phyloP scores from a whole-genome alignment of 2,329 filamentous ascomycete species.

The Ophiosphaerella narmari region DNA sequence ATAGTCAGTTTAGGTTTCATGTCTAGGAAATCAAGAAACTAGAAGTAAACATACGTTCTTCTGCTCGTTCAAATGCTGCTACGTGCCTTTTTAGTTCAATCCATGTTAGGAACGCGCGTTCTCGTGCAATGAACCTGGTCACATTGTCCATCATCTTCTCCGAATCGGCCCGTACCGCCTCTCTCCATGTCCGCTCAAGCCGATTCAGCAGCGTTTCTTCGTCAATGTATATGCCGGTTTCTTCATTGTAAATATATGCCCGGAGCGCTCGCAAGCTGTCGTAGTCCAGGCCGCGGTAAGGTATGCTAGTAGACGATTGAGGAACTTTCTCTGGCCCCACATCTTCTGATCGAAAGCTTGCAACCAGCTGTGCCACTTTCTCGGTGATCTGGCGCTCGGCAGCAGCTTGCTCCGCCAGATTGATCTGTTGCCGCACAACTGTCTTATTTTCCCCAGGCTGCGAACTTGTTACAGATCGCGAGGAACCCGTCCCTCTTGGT shows the following conservation, averaged over 20 bases:
- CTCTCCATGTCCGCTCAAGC: slow-evolving; percentile 39
- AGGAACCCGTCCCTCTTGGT: slow-evolving; percentile 20
- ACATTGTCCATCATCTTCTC: slow-evolving; percentile 33
- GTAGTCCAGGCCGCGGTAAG: slow-evolving; percentile 36
- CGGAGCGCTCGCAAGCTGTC: slow-evolving; percentile 38
- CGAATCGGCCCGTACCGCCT: slow-evolving; percentile 32
- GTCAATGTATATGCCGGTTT: slow-evolving; percentile 25
- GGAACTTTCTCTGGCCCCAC: slow-evolving; percentile 23
- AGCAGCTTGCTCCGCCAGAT: slow-evolving; percentile 24
- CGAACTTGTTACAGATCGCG: slow-evolving; percentile 12
- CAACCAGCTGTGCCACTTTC: slow-evolving; percentile 35
- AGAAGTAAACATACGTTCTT: slow-evolving; percentile 30
- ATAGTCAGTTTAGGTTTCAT: background rate
- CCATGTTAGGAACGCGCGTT: slow-evolving; percentile 42
- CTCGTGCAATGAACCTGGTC: slow-evolving; percentile 36
- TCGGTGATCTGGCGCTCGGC: slow-evolving; percentile 32
- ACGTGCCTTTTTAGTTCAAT: slow-evolving; percentile 41
- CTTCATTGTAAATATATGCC: slow-evolving; percentile 37
- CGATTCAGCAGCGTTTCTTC: slow-evolving; percentile 37
- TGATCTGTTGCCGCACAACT: slow-evolving; percentile 25
- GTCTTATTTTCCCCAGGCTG: slow-evolving; percentile 18
- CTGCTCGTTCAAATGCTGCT: slow-evolving; percentile 40
- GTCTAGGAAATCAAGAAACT: background rate
- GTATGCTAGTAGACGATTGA: slow-evolving; percentile 22
- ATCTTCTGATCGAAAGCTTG: slow-evolving; percentile 31